Evolutionary conservation across 768 basidiomycete genomes (phyloP).

Genomic region (Stropharia rugosoannulata): DNA sequence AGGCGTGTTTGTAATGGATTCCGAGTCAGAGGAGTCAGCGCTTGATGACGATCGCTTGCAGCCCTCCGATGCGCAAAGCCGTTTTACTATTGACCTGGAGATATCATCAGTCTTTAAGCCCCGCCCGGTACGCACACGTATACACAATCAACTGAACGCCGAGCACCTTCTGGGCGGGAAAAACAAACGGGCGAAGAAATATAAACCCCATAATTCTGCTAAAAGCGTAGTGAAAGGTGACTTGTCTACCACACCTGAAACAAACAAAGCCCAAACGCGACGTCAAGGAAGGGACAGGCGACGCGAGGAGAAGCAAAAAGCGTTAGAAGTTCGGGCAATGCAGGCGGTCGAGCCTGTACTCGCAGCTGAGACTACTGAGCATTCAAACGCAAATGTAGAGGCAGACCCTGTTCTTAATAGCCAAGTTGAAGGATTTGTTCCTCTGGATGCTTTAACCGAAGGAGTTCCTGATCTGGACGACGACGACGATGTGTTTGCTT

Average conservation of each 20-base stretch:
- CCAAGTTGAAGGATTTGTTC: constrained; percentile 15
- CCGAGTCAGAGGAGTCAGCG: constrained; percentile 33
- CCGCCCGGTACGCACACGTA: constrained; percentile 51
- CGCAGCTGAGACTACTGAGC: background rate
- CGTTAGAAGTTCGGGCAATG: constrained; percentile 28
- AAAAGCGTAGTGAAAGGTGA: constrained; percentile 12
- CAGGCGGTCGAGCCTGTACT: constrained; percentile 14
- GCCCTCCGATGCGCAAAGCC: constrained; percentile 13
- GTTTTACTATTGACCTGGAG: constrained; percentile 55
- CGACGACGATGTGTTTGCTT: constrained; percentile 39
- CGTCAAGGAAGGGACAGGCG: constrained; percentile 50
- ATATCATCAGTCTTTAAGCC: constrained; percentile 76
- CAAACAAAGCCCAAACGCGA: constrained; percentile 34
- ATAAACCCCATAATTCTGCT: constrained; percentile 24
- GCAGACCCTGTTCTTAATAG: constrained; percentile 26
- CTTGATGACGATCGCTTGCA: constrained; percentile 27
- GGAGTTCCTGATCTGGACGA: constrained; percentile 13
- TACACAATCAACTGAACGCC: constrained; percentile 29
- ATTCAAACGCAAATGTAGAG: background rate
- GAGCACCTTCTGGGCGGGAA: constrained; percentile 29
- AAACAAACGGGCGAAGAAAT: constrained; percentile 39
- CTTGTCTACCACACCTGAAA: constrained; percentile 8
- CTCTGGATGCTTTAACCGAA: background rate
- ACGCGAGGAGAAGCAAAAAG: constrained; percentile 45
- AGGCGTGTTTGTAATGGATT: constrained; percentile 50